Evolutionary conservation across 371 early-diverging fungal genomes (phyloP), one percentile per base, ranked within the genome.

Genomic region (Chytridium lagenaria): DNA sequence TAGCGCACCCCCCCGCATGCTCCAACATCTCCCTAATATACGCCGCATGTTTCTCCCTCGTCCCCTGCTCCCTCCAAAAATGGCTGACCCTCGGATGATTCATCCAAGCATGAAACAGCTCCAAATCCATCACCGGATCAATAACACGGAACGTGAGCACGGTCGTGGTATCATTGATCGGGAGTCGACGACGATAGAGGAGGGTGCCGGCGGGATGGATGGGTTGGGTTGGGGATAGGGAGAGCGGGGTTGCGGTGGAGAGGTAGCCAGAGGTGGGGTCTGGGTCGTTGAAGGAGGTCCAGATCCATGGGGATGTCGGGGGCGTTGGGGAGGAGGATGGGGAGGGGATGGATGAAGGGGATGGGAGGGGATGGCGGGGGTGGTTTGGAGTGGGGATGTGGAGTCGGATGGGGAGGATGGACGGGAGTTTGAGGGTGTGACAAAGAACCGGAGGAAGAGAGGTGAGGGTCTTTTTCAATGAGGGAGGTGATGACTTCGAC

Each of bases 61-160:
- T 26, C 15, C 77, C 77, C n/a, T 23, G 50, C 57, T 77, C 77
- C 22, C 65, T 73, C 77, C 77, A 77, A 51, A 77, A 77, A 15
- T 70, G 5, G 30, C 15, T 23, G 22, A 77, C 74, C 0, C 77
- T 59, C 10, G 69, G 67, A 16, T 51, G 12, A 70, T 74, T 74
- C 71, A 77, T 78, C 77, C 77, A 77, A 19, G 23, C 30, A 49
- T 71, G 71, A 51, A 77, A 63, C 26, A 50, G 44, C 38, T 61
- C 28, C 30, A 72, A 59, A 68, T 69, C 73, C n/a, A 50, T 52
- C 23, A 26, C 59, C 23, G 49, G 61, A 40, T 52, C 37, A 33
- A 55, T 65, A 50, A 64, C 73, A 28, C 67, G 73, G 65, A 72
- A 28, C 57, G 57, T 26, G 15, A 55, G 26, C 26, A 23, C 26